Evolutionary conservation across 306 rosid genomes (phyloP).

Genomic region (Chamaecrista fasciculata): DNA sequence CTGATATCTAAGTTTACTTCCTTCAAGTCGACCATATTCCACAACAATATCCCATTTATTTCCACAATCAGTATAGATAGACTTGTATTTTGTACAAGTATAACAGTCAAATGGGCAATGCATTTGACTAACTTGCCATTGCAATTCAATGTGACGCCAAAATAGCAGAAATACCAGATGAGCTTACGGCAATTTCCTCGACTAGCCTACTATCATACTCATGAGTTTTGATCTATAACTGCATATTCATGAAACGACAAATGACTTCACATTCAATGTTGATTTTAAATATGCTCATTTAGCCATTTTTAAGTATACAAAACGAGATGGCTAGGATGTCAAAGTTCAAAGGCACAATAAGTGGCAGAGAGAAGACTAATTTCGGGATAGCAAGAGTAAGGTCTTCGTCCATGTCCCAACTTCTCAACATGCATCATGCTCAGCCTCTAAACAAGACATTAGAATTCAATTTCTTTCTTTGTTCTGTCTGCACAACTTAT

Average conservation of each 20-base stretch:
- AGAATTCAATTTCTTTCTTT: not conserved
- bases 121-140: slow-evolving; percentile 8
- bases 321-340: not conserved
- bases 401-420: not conserved
- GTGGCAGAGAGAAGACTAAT: slow-evolving; percentile 2
- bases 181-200: slow-evolving; percentile 1
- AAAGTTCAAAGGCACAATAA: not conserved
- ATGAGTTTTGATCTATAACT: not conserved
- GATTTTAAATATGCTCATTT: not conserved
- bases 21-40: slow-evolving; percentile 14
- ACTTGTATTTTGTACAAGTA: not conserved
- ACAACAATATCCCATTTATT: not conserved
- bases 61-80: not conserved
- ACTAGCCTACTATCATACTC: slow-evolving; percentile 8
- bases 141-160: not conserved
- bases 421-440: slow-evolving; percentile 4
- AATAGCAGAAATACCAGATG: not conserved
- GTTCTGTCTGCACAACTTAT: not conserved
- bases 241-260: slow-evolving; percentile 15
- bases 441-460: slow-evolving; percentile 22
- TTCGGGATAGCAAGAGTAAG: not conserved
- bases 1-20: slow-evolving; percentile 2
- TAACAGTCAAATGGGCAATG: not conserved
- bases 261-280: not conserved
- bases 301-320: not conserved